Percentiles rank a stretch among this genome's conserved stretches.
phyloP scores from a whole-genome alignment of 257 asterid genomes.

The Fraxinus americana region DNA sequence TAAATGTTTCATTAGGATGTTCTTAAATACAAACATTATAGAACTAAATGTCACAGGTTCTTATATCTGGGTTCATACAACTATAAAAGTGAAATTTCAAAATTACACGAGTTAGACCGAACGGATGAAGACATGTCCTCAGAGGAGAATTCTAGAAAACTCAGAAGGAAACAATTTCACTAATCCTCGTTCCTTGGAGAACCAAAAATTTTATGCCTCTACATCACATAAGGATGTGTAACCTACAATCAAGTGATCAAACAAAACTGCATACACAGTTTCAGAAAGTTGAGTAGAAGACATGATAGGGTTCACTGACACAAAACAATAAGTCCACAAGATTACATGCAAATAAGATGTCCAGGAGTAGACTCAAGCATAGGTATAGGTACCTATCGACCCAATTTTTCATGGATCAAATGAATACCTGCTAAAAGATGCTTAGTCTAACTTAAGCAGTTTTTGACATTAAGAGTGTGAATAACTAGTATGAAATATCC shows the following conservation, averaged over 20 bases:
- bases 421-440: neutral
- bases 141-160: neutral
- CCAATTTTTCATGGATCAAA: neutral
- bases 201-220: neutral
- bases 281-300: conserved; percentile 13
- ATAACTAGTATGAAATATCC: neutral
- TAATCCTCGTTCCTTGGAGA: neutral
- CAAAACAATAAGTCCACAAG: neutral
- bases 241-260: neutral
- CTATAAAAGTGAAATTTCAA: neutral
- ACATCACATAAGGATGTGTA: neutral
- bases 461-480: neutral
- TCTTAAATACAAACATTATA: neutral
- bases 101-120: conserved; percentile 5
- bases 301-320: neutral
- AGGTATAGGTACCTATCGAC: neutral
- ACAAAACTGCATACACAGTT: neutral
- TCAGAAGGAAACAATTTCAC: neutral
- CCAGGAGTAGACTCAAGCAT: neutral
- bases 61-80: neutral
- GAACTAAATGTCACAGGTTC: neutral
- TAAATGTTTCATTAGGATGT: neutral
- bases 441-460: neutral
- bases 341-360: neutral
- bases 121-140: neutral